Evolutionary conservation across 371 early-diverging fungal genomes (phyloP), one percentile per base, ranked within the genome.

Genomic region (Mucor racemosus): DNA sequence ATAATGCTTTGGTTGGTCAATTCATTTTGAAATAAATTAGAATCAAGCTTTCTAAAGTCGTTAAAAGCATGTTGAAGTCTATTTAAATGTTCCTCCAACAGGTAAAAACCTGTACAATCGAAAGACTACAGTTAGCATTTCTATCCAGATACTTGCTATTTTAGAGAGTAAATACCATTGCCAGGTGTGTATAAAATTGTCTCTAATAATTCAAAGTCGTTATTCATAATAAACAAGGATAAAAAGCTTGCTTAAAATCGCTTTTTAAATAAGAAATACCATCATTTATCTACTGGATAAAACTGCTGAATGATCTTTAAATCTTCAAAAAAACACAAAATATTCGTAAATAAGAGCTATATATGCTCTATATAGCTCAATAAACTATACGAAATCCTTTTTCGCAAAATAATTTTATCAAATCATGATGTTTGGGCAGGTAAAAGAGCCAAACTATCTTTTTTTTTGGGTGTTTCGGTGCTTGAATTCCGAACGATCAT

Each of bases 171-270:
- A 8, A 34, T 14, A 78, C 87, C 88, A 67, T 77, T 60, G 3
- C 48, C 34, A 14, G 88, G 88, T 34, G 71, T 77, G 61, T 78
- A 87, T 6, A 87, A 65, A 34, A 87, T 78, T 2, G 88, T 87
- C 61, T 87, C 88, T 35, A 87, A 67, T 11, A 87, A 60, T 21
- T 50, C 50, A 50, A 50, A 50, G 10, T 5, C 2, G 9, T 11
- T 10, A 26, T 50, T 50, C 19, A 19, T 11, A n/a, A 50, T 50
- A 10, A 1, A 19, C 13, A 26, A 50, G 17, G 17, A 50, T 17
- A 50, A 19, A 50, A 11, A 11, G 21, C 1, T 13, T 26, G 21
- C 9, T 4, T 19, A 50, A 50, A 21, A 8, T 50, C 50, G 21
- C 11, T 26, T 50, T 21, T 21, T 21, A 21, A 50, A 50, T 50